Percentiles rank a stretch among this genome's conserved stretches.
phyloP scores from a whole-genome alignment of 306 rosid genomes.

The Prunus davidiana region DNA sequence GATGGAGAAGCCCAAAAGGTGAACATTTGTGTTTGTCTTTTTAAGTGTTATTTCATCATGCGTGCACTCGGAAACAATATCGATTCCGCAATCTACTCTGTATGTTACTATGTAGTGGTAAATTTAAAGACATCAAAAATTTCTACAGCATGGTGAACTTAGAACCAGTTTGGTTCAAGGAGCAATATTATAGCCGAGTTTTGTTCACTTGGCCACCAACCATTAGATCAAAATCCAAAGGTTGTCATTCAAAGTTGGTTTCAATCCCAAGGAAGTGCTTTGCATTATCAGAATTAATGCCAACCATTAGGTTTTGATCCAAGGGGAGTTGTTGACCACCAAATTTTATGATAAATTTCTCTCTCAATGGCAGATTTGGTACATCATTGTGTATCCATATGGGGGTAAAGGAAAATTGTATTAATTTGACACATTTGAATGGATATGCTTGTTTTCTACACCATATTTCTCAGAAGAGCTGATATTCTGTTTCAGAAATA shows the following conservation, averaged over 20 bases:
- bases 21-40: slow-evolving; percentile 1
- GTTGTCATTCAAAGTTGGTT: background rate
- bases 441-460: background rate
- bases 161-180: background rate
- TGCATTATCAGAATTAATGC: background rate
- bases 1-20: slow-evolving; percentile 93
- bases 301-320: background rate
- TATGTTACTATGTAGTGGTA: background rate
- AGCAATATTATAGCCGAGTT: background rate
- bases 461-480: background rate
- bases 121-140: background rate
- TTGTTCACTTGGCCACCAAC: background rate
- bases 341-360: no score
- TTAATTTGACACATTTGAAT: background rate
- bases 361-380: no score
- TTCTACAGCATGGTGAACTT: background rate
- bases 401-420: background rate
- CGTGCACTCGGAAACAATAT: background rate
- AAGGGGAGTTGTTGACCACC: background rate
- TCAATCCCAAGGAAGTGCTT: background rate
- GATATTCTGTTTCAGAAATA: slow-evolving; percentile 31
- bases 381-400: background rate
- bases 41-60: background rate
- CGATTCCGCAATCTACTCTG: background rate
- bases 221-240: background rate